Evolutionary conservation across 192 early-diverging fungal species (phyloP).

Genomic region (Tieghemiomyces parasiticus): DNA sequence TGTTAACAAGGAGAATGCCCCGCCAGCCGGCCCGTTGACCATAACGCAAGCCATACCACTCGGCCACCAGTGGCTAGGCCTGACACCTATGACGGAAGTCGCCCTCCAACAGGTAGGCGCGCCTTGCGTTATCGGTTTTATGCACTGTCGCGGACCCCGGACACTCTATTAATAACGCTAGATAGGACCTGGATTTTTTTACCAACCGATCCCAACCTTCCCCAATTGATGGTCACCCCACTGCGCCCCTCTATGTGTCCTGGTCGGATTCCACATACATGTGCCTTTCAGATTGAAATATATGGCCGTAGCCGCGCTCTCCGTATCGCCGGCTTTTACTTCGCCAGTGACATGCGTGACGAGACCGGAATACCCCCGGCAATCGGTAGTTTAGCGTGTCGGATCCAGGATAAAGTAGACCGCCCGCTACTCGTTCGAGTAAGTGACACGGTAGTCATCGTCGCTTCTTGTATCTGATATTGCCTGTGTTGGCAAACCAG

Average conservation of each 20-base stretch:
- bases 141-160: not conserved
- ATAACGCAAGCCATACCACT: conserved; percentile 64
- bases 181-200: not conserved
- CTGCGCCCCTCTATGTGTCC: no score
- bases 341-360: conserved; percentile 31
- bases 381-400: conserved; percentile 33
- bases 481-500: not conserved
- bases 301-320: conserved; percentile 30
- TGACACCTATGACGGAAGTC: conserved; percentile 72
- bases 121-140: not conserved
- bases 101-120: conserved; percentile 60
- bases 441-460: conserved; percentile 15
- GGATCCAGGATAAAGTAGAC: conserved; percentile 25
- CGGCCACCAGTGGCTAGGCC: conserved; percentile 62
- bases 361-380: conserved; percentile 27
- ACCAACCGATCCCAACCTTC: not conserved
- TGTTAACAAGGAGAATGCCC: conserved; percentile 14
- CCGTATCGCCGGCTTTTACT: conserved; percentile 45
- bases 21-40: conserved; percentile 18
- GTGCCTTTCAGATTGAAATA: conserved; percentile 38
- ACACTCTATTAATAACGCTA: not conserved
- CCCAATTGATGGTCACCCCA: conserved; percentile 4
- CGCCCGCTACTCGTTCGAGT: conserved; percentile 42
- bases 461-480: no score
- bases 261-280: no score